phyloP scores from a whole-genome alignment of 2,329 filamentous ascomycete species.

The Verticillium albo-atrum region DNA sequence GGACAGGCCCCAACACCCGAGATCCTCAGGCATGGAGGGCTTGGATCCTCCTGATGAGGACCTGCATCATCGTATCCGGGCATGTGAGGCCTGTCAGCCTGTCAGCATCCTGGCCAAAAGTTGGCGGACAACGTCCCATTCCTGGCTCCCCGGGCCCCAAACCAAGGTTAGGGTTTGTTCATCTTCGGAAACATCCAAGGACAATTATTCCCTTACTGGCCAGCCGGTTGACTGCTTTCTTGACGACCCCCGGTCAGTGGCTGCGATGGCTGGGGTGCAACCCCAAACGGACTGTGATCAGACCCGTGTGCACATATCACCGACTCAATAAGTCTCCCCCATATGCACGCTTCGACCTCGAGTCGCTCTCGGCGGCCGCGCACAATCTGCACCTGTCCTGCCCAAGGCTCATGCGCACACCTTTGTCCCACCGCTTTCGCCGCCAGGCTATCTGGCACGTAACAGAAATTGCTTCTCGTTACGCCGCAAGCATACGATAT shows the following conservation, averaged over 20 bases:
- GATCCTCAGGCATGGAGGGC: background rate
- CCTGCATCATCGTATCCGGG: background rate
- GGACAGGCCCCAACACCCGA: background rate
- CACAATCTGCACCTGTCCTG: background rate
- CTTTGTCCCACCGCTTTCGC: background rate
- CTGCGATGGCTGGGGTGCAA: background rate
- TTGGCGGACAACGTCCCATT: background rate
- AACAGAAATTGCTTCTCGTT: background rate
- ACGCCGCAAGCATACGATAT: background rate
- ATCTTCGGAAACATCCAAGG: background rate
- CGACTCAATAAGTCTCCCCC: background rate
- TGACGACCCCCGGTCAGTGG: no score
- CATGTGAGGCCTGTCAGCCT: background rate
- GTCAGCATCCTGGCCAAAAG: background rate
- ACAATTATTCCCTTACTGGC: background rate
- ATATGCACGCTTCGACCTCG: background rate
- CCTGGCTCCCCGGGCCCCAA: background rate
- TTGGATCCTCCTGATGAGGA: background rate
- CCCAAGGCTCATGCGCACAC: background rate
- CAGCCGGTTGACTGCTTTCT: background rate
- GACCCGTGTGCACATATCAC: background rate
- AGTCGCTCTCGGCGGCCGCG: background rate
- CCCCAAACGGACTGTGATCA: background rate
- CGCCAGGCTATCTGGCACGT: background rate
- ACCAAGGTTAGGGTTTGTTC: background rate